Conservation (phyloP, 176 grass and related monocot genomes). For the Dendrocalamus sinicus region DNA sequence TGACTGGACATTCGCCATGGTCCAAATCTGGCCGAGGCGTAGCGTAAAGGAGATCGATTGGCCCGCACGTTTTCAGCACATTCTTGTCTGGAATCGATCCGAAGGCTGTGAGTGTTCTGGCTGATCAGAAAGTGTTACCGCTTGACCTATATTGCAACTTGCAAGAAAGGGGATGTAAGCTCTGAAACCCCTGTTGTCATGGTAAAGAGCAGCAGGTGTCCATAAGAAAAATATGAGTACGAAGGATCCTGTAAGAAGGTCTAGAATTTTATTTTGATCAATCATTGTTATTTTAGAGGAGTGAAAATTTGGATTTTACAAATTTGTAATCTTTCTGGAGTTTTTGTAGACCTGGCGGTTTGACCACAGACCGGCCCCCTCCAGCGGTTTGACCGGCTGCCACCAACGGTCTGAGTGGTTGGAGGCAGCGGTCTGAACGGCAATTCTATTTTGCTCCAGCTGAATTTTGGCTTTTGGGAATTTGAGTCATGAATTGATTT, state of each 20-base stretch:
- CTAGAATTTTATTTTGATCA: rapidly evolving
- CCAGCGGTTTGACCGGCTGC: rapidly evolving
- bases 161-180: background rate
- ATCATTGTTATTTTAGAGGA: too few species aligned
- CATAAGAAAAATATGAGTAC: background rate
- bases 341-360: too few species aligned
- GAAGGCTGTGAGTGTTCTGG: background rate
- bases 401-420: too few species aligned
- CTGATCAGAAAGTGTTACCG: constrained; percentile 9
- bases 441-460: too few species aligned
- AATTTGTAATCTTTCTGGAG: too few species aligned
- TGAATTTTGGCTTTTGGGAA: too few species aligned
- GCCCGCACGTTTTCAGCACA: background rate
- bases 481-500: too few species aligned
- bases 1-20: constrained; percentile 23
- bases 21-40: background rate
- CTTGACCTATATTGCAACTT: background rate
- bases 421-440: too few species aligned
- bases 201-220: background rate
- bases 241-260: too few species aligned
- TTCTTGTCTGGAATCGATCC: constrained; percentile 23
- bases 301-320: too few species aligned
- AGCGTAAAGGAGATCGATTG: constrained; percentile 13
- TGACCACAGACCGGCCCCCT: too few species aligned
- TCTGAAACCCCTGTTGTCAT: background rate